Evolutionary conservation across 2,329 filamentous ascomycete species (phyloP), one percentile per base, ranked within the genome.

Genomic region (Graphiopsis chlorocephala): DNA sequence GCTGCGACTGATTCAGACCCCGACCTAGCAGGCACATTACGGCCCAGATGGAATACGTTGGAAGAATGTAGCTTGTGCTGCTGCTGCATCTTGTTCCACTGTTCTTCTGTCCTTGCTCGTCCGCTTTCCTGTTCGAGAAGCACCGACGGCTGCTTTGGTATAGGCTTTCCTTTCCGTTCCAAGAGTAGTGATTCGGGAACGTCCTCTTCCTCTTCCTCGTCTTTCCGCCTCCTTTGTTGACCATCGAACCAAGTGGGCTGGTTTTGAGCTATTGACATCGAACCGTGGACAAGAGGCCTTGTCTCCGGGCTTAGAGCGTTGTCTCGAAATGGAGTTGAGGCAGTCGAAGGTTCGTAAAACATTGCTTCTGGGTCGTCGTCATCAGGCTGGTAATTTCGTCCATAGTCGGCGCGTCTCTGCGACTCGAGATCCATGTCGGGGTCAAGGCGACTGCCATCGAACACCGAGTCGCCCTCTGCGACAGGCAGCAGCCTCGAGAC

Each of bases 141-240:
- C 66, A 67, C 10, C 67, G 68, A 38, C 52, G 47, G 14, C 45
- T 26, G 28, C 35, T n/a, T 64, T 29, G 28, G 48, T 33, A n/a
- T 42, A n/a, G 48, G 60, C 45, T 58, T 53, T 42, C 59, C 56
- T 23, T 61, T 55, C 12, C 47, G 56, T 75, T 89, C 87, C 45
- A 88, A 78, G 31, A 90, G 77, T 42, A 90, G 77, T 10, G 87
- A 89, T 63, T 83, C 83, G 2, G 87, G 87, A 2, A 90, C 87
- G 70, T 88, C 86, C 59, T 87, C 85, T 70, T 88, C 85, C 38
- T 84, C 81, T 57, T 86, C 84, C 33, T 69, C 61, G 3, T 31
- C 50, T 53, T 29, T 53, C 53, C 70, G 68, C 35, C 65, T 74
- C 65, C 69, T 69, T 12, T 64, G 47, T 31, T 66, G 61, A 11